Conservation (phyloP, 2,329 filamentous ascomycete species). For the Scleromitrula shiraiana region DNA sequence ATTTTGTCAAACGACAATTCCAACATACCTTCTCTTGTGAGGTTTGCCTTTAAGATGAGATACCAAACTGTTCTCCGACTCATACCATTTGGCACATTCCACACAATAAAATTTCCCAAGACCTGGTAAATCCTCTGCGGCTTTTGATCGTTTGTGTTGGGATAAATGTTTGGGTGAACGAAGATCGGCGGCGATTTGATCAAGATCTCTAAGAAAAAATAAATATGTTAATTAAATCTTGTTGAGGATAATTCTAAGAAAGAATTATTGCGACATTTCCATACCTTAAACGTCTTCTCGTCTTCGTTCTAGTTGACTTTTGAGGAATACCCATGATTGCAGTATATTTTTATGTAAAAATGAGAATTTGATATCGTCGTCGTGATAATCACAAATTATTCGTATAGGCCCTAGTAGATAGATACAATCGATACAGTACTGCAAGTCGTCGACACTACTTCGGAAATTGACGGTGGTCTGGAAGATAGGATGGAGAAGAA, state of each 20-base stretch:
- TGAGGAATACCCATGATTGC: slow-evolving; percentile 57
- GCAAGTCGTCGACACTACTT: too few relatives aligned
- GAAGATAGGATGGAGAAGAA: too few relatives aligned
- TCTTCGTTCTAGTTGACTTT: slow-evolving; percentile 64
- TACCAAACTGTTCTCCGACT: slow-evolving; percentile 68
- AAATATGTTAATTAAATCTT: too few relatives aligned
- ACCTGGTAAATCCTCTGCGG: slow-evolving; percentile 77
- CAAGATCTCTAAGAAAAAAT: slow-evolving; percentile 62
- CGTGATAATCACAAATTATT: neutral
- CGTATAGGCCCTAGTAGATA: too few relatives aligned
- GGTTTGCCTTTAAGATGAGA: slow-evolving; percentile 80
- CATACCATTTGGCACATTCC: slow-evolving; percentile 95
- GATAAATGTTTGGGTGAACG: slow-evolving; percentile 70
- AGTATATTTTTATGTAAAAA: neutral
- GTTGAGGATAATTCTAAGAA: too few relatives aligned
- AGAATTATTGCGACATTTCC: too few relatives aligned
- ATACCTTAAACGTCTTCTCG: slow-evolving; percentile 63
- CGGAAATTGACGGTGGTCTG: too few relatives aligned
- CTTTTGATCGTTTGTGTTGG: slow-evolving; percentile 70
- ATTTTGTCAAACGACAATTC: neutral
- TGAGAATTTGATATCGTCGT: neutral
- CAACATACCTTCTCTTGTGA: slow-evolving; percentile 75
- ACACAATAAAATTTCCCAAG: slow-evolving; percentile 82
- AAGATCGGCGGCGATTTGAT: slow-evolving; percentile 84
- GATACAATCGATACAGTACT: too few relatives aligned